A percentile compares a stretch with the other conserved stretches of the same genome.
Conservation (phyloP, 2,329 filamentous ascomycete species). For the Amphichorda felina region DNA sequence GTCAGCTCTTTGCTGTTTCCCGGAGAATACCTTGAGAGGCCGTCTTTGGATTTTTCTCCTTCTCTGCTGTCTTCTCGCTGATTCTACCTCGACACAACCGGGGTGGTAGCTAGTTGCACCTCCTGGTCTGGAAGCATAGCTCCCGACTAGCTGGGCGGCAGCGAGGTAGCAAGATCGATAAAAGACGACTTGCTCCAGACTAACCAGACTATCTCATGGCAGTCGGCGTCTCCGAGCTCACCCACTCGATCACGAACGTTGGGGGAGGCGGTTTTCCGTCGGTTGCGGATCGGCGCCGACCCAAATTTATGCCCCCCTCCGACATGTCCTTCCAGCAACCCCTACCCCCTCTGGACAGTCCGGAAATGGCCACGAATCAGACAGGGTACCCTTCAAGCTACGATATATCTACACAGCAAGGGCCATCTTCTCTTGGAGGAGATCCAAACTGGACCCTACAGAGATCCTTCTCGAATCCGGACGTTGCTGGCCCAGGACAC, state of each 20-base stretch:
- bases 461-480: conserved; percentile 37
- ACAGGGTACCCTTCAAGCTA: conserved; percentile 12
- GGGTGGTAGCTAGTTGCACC: no score
- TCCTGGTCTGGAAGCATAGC: no score
- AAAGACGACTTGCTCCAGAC: no score
- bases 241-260: background rate
- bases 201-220: conserved; percentile 1
- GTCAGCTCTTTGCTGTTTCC: no score
- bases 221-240: background rate
- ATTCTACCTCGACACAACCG: no score
- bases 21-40: no score
- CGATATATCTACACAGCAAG: background rate
- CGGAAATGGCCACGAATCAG: conserved; percentile 1
- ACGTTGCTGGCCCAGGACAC: conserved; percentile 25
- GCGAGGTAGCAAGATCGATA: no score
- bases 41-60: no score
- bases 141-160: no score
- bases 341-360: background rate
- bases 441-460: conserved; percentile 26
- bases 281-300: no score
- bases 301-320: no score
- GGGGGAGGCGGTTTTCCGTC: background rate
- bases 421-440: background rate
- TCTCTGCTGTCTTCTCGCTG: no score
- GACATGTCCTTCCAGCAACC: conserved; percentile 4